phyloP scores from a whole-genome alignment of 2,329 filamentous ascomycete species.

The Colletotrichum paranaense region DNA sequence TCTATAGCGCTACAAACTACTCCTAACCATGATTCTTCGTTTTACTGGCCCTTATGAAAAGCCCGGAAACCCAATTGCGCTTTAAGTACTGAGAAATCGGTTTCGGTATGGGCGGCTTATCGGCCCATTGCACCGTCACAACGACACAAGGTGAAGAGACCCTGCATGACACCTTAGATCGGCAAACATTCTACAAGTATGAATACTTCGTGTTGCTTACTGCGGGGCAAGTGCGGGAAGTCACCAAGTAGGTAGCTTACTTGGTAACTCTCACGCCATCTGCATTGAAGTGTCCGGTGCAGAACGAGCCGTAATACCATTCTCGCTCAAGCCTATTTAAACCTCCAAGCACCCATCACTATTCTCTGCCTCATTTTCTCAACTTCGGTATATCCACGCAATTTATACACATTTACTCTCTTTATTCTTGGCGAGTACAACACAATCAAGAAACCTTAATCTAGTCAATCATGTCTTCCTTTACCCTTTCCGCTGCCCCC shows the following conservation, averaged over 20 bases:
- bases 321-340: slow-evolving; percentile 8
- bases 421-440: too few relatives aligned
- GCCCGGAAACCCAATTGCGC: neutral
- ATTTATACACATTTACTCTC: neutral
- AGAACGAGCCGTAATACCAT: neutral
- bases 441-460: neutral
- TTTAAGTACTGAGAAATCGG: neutral
- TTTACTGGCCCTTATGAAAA: neutral
- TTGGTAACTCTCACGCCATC: neutral
- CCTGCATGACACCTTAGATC: slow-evolving; percentile 2
- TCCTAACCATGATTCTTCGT: neutral
- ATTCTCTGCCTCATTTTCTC: neutral
- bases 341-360: neutral
- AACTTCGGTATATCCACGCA: neutral
- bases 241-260: neutral
- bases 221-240: slow-evolving; percentile 21
- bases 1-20: neutral
- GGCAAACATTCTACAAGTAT: neutral
- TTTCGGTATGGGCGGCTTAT: neutral
- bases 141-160: neutral
- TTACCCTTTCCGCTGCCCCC: slow-evolving; percentile 66
- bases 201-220: slow-evolving; percentile 13
- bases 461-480: slow-evolving; percentile 41
- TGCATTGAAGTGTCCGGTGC: neutral
- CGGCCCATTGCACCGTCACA: slow-evolving; percentile 14